Base-by-base conservation (phyloP, 805 yeast genomes). In the Candida maesae region DNA sequence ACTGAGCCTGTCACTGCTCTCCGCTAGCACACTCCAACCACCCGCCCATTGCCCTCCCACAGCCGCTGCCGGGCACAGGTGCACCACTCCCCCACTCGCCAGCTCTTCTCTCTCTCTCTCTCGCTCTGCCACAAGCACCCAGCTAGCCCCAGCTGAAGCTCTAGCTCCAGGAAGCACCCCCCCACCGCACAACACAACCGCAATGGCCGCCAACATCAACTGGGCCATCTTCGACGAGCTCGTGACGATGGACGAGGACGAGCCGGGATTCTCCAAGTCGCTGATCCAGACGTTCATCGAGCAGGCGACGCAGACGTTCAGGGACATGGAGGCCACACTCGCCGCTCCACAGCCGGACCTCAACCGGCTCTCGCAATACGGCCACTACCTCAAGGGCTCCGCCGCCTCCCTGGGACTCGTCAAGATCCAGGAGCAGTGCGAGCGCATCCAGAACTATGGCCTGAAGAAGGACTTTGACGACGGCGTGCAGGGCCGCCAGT, bases 161-260 rank as follows among this genome's bases (percentile, higher is more conserved):
- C n/a, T n/a, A n/a, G n/a, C n/a, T n/a, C n/a, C n/a, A n/a, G n/a
- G n/a, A n/a, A n/a, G n/a, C n/a, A n/a, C n/a, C n/a, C n/a, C n/a
- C n/a, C n/a, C 29, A 26, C n/a, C 29, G 7, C 29, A 9, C 6
- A n/a, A 26, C 14, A 19, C 14, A 17, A 28, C 39, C 15, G 5
- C 29, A 2, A 53, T 49, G 54, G 42, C 79, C 9, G 95, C 86
- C 30, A 68, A 86, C 48, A 81, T 93, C 46, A 90, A 89, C 60
- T 88, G 96, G 96, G 68, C 76, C 32, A 91, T 89, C 21, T 83
- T 93, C 59, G 78, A 81, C 42, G 98, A 93, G 67, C 72, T 93
- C 43, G 75, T 90, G 37, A 81, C 86, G 39, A 90, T 93, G 97
- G 99, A 93, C 63, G 96, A 91, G 57, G 98, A 91, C 55, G 95